phyloP scores from a whole-genome alignment of 2,329 filamentous ascomycete species.

The Arthrocladium fulminans region DNA sequence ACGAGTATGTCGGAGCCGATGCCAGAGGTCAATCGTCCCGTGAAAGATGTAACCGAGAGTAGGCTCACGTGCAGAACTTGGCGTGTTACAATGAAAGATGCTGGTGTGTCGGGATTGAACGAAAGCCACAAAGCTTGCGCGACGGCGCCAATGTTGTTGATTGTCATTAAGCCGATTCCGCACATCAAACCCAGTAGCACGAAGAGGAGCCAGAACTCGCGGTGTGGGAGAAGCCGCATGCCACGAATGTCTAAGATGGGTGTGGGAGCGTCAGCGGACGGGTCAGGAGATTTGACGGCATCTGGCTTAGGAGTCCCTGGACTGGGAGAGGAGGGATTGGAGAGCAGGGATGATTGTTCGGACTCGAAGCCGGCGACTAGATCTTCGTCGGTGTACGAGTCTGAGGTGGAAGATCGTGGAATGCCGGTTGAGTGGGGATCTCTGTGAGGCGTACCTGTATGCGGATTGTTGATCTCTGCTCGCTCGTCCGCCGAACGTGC shows the following conservation, averaged over 20 bases:
- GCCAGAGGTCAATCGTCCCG: slow-evolving; percentile 69
- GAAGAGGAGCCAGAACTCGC: slow-evolving; percentile 90
- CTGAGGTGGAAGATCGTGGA: slow-evolving; percentile 25
- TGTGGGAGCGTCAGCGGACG: slow-evolving; percentile 59
- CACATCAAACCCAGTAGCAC: slow-evolving; percentile 80
- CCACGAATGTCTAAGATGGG: slow-evolving; percentile 77
- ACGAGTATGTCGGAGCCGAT: slow-evolving; percentile 87
- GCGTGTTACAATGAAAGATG: slow-evolving; percentile 66
- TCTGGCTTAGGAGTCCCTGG: slow-evolving; percentile 9
- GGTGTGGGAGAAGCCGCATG: slow-evolving; percentile 57
- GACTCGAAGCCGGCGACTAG: neutral
- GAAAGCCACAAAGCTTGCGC: slow-evolving; percentile 79
- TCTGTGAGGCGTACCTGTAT: slow-evolving; percentile 30
- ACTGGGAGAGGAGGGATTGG: slow-evolving; percentile 1
- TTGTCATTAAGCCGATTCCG: slow-evolving; percentile 94
- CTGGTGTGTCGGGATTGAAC: slow-evolving; percentile 63
- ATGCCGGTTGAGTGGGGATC: slow-evolving; percentile 24
- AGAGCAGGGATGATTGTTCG: slow-evolving; percentile 3
- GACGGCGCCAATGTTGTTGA: slow-evolving; percentile 96
- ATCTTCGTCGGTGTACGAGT: slow-evolving; percentile 18
- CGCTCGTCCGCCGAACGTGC: slow-evolving; percentile 27
- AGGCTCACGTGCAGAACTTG: slow-evolving; percentile 92
- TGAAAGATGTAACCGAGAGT: slow-evolving; percentile 79
- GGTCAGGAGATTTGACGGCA: slow-evolving; percentile 47
- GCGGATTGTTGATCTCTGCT: slow-evolving; percentile 16